Base-by-base conservation (phyloP, 768 basidiomycete genomes). In the Phallus indusiatus region DNA sequence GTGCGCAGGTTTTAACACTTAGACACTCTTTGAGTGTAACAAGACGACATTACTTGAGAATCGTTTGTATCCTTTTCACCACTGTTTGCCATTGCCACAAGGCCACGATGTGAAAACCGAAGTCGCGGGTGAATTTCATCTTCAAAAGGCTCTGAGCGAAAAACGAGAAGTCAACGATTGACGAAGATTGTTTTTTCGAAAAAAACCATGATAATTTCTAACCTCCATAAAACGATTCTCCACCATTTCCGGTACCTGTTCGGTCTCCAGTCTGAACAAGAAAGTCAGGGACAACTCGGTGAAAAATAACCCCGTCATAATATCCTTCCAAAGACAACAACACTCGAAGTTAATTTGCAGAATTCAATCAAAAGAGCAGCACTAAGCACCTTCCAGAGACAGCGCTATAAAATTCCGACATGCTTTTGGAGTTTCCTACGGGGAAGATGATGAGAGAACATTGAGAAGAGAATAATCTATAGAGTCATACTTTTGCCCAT, bases 221-320 rank as follows among this genome's bases (percentile, higher is more conserved):
- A 78, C 93, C 93, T 70, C 95, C 95, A 64, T 90, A 97, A 70
- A 96, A 90, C 0, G 92, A 94, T 69, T 97, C 95, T 63, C 96
- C 94, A 7, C 94, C 93, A 0, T 74, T 84, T 1, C 96, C 96
- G 0, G 90, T 91, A 0, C 93, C 92, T 0, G 93, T 93, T 64
- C 78, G 85, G 69, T 98, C 95, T 17, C 95, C 95, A 1, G 94
- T 94, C 70, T 98, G 96, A 0, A 96, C 88, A 48, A 97, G 82
- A 70, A 98, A 96, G 17, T 85, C 82, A 0, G 94, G 89, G 1
- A 97, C 88, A 42, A 97, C 77, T n/a, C 94, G 82, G 72, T 96
- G 94, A 65, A 97, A 97, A 51, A 95, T 89, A 56, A 93, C 87
- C 35, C 90, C 89, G 61, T 98, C 95, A 72, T 97, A 98, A 71